Evolutionary conservation across 306 rosid genomes (phyloP), one percentile per base, ranked within the genome.

Genomic region (Chamaecrista fasciculata): DNA sequence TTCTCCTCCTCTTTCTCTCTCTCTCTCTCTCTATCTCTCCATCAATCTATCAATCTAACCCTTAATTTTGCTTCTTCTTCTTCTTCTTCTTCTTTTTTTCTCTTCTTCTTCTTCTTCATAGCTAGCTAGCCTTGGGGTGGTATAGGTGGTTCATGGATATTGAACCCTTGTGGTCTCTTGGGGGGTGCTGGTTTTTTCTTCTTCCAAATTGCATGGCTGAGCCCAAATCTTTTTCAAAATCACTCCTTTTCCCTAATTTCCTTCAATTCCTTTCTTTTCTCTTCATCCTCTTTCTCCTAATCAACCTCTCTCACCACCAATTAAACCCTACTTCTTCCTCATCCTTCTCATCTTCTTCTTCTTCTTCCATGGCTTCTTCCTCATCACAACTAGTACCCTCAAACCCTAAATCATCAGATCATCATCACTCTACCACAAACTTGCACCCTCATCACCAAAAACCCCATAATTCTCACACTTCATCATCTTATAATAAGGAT

Each of bases 131-230:
- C 81, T 82, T 84, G 90, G 89, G 24, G 1, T 20, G 24, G 1
- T 20, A 20, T 43, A 8, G 86, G 87, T 82, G 94, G 98, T 93
- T 90, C 83, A 93, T 93, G 98, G 98, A 90, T 90, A 86, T 93
- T 93, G 97, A 93, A 85, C 85, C 91, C 94, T 86, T 90, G 90
- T 90, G 97, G 97, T 78, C 73, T 83, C 76, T 89, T 84, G 99
- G 96, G 99, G 99, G 98, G 92, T 90, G n/a, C n/a, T n/a, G 92
- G 92, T 84, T 20, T n/a, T 57, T 75, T 83, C 81, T 89, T 88
- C 65, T 88, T 87, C 85, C 86, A 67, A 88, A 77, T 85, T 94
- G 99, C 91, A 94, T 94, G 99, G 99, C 96, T 67, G 65, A 83
- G 79, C 81, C 86, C 67, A 90, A 88, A 68, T 73, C 85, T 0